phyloP scores from a whole-genome alignment of 169 alveolate genomes.

The Eimeria sp. region DNA sequence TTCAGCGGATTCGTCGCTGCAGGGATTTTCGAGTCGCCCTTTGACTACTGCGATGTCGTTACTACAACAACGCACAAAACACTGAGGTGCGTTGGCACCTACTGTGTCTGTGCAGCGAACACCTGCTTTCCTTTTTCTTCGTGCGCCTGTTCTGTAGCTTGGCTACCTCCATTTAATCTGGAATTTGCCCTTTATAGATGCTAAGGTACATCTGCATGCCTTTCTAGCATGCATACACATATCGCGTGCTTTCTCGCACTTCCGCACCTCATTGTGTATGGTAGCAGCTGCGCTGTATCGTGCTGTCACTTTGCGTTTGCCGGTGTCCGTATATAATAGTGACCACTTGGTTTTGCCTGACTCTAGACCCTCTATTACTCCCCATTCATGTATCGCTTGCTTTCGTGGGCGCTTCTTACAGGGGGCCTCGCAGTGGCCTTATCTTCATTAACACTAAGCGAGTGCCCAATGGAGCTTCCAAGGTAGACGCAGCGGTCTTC shows the following conservation, averaged over 20 bases:
- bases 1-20: slow-evolving; percentile 96
- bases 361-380: background rate
- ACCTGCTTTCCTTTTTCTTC: background rate
- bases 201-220: background rate
- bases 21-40: slow-evolving; percentile 94
- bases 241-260: background rate
- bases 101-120: background rate
- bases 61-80: slow-evolving; percentile 98
- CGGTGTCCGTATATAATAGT: background rate
- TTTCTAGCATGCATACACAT: background rate
- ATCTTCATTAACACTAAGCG: slow-evolving; percentile 90
- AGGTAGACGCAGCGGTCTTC: slow-evolving; percentile 97
- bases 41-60: slow-evolving; percentile 94
- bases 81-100: slow-evolving; percentile 34
- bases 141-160: background rate
- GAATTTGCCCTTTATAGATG: background rate
- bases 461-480: slow-evolving; percentile 92
- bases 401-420: background rate
- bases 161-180: background rate
- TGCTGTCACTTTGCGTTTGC: background rate
- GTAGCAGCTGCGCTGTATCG: background rate
- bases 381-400: background rate
- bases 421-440: slow-evolving; percentile 83
- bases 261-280: background rate
- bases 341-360: background rate